Percentiles rank a stretch among this genome's conserved stretches.
Evolutionary conservation across 1,139 yeast genomes (phyloP).

Genomic region (Hansenula lynferdii): DNA sequence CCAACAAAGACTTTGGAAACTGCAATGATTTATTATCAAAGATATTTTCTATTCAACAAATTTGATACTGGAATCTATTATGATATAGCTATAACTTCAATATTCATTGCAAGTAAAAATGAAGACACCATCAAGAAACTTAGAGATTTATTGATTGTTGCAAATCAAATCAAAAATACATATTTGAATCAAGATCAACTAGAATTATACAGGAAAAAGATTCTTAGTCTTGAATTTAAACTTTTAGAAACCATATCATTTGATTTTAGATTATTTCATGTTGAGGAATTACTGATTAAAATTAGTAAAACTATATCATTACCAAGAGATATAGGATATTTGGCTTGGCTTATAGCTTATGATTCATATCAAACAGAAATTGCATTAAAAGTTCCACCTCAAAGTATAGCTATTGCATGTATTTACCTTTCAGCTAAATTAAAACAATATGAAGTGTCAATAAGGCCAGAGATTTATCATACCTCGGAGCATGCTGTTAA

Average conservation of each 20-base stretch:
- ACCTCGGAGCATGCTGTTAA: constrained; percentile 41
- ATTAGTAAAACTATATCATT: constrained; percentile 53
- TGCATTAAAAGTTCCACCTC: constrained; percentile 71
- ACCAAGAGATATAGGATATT: constrained; percentile 39
- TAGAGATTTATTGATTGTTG: constrained; percentile 38
- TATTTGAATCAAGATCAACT: constrained; percentile 25
- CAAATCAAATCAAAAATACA: constrained; percentile 28
- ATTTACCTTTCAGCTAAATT: constrained; percentile 45
- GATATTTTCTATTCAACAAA: constrained; percentile 60
- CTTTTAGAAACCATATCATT: constrained; percentile 70
- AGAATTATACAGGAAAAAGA: constrained; percentile 48
- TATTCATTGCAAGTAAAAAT: constrained; percentile 77
- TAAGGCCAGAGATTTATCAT: constrained; percentile 6
- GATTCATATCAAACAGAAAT: constrained; percentile 75
- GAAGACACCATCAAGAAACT: constrained; percentile 87
- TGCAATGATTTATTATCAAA: constrained; percentile 67
- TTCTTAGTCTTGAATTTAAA: constrained; percentile 60
- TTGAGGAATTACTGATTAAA: constrained; percentile 68
- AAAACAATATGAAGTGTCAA: constrained; percentile 10
- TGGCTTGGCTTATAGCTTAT: constrained; percentile 72
- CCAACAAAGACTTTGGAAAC: constrained; percentile 66
- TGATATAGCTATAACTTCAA: constrained; percentile 65
- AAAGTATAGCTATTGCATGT: constrained; percentile 71
- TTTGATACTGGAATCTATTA: constrained; percentile 40
- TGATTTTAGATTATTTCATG: constrained; percentile 62